Evolutionary conservation across 305 asterid species (phyloP), one percentile per base, ranked within the genome.

Genomic region (Ilex paraguariensis): DNA sequence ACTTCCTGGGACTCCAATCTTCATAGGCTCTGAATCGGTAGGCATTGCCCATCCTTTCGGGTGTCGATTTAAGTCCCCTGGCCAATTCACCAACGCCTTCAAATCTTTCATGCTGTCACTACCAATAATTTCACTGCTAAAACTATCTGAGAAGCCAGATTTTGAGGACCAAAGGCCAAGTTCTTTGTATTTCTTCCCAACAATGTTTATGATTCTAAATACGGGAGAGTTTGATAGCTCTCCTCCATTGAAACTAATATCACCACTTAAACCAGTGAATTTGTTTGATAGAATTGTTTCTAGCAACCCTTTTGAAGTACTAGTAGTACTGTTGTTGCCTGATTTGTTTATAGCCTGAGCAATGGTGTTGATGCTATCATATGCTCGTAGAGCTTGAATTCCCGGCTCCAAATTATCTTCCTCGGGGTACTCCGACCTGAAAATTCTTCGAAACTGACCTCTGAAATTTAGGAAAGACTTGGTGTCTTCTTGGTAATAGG

Each of bases 41-140:
- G 80, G 83, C 71, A 71, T 68, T 46, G 57, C 73, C 83, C 83
- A 78, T 32, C 83, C 83, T 61, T 63, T 78, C 7, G 83, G 83
- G 30, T 40, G 59, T 68, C 80, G 56, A 2, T 57, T 36, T 54
- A 74, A 59, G 36, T 78, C 78, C 44, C 80, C 83, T 0, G 83
- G 83, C 83, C 83, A 78, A 50, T 71, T 68, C 17, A 71, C 65
- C 40, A n/a, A 2, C 16, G 52, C 59, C 5, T 32, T 21, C 59
- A 73, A 59, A 2, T 31, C n/a, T 17, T 54, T 31, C 79, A 69
- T 57, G 31, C 11, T 60, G 54, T 15, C 52, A 36, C 39, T 58
- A 13, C 69, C 58, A 39, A 7, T 21, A 39, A 53, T 44, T 17
- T 28, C 61, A n/a, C 16, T 51, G 59, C 66, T 60, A 31, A n/a